Conservation (phyloP, 176 grass and related monocot genomes). For the Typha latifolia region DNA sequence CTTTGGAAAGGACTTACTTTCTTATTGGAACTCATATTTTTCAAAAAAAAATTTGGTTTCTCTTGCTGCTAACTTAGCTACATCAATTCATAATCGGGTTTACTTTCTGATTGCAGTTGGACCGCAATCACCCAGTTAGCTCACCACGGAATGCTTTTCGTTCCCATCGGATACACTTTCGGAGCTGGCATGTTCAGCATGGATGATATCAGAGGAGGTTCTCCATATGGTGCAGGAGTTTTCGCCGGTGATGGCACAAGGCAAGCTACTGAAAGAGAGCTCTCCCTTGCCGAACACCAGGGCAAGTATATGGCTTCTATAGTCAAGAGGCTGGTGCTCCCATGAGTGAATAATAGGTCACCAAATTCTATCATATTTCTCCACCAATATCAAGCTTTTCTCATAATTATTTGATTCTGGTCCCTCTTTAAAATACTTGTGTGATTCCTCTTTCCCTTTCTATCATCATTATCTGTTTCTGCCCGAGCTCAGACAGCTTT, state of each 20-base stretch:
- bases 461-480: constrained; percentile 1
- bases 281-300: constrained; percentile 72
- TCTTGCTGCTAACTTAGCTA: too few species aligned
- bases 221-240: constrained; percentile 70
- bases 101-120: constrained; percentile 44
- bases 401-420: constrained; percentile 6
- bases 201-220: constrained; percentile 73
- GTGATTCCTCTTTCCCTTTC: constrained; percentile 28
- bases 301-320: constrained; percentile 85
- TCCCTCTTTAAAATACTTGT: constrained; percentile 12
- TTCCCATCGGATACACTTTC: constrained; percentile 80
- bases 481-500: constrained; percentile 30
- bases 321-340: constrained; percentile 44
- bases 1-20: too few species aligned
- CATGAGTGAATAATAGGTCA: constrained; percentile 11
- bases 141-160: constrained; percentile 83
- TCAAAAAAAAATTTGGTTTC: too few species aligned
- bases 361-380: constrained; percentile 10
- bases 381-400: constrained; percentile 8
- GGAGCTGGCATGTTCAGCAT: constrained; percentile 71
- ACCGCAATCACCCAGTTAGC: constrained; percentile 79
- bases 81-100: background rate
- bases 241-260: constrained; percentile 71
- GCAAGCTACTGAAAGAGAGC: constrained; percentile 57
- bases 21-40: too few species aligned